These are phyloP conservation scores for Candida sakaeoensis DNA, from an alignment of 805 yeast species.

Conservation along the genomic window DNA sequence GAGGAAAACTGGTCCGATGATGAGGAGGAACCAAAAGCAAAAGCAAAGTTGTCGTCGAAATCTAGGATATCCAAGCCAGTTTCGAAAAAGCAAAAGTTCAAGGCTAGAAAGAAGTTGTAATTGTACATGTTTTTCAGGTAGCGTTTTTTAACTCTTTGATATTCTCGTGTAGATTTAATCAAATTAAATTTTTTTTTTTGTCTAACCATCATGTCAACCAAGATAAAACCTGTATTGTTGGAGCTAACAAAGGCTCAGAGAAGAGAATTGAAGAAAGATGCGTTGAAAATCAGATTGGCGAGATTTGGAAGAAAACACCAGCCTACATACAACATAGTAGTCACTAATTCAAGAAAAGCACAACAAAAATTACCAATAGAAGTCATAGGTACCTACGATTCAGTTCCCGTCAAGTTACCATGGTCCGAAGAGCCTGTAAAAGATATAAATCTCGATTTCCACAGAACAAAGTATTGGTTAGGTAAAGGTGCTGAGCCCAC, in stretches of 20 bases:
- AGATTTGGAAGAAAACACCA: conserved; percentile 86
- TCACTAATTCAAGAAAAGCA: conserved; percentile 71
- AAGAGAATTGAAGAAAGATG: conserved; percentile 12
- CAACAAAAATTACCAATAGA: conserved; percentile 87
- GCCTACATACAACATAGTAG: conserved; percentile 91
- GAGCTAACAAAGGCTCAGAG: conserved; percentile 6
- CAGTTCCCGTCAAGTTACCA: conserved; percentile 65
- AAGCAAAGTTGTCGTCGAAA: conserved; percentile 15
- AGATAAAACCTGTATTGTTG: conserved; percentile 1
- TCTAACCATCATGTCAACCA: not conserved
- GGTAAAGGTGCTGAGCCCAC: conserved; percentile 97
- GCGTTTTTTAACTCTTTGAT: conserved; percentile 2
- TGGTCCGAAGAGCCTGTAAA: conserved; percentile 59
- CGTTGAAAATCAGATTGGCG: conserved; percentile 84
- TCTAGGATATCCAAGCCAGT: conserved; percentile 30
- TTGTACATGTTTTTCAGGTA: conserved; percentile 2
- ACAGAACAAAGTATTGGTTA: conserved; percentile 90
- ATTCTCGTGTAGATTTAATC: not conserved
- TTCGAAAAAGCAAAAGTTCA: conserved; percentile 42
- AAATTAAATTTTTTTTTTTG: not conserved
- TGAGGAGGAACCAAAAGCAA: conserved; percentile 40
- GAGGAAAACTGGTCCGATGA: conserved; percentile 47
- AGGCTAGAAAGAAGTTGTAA: conserved; percentile 54
- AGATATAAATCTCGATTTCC: conserved; percentile 80
- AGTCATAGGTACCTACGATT: conserved; percentile 91